Evolutionary conservation across 2,329 filamentous ascomycete genomes (phyloP).

Genomic region (Fonsecaea pugnacius): DNA sequence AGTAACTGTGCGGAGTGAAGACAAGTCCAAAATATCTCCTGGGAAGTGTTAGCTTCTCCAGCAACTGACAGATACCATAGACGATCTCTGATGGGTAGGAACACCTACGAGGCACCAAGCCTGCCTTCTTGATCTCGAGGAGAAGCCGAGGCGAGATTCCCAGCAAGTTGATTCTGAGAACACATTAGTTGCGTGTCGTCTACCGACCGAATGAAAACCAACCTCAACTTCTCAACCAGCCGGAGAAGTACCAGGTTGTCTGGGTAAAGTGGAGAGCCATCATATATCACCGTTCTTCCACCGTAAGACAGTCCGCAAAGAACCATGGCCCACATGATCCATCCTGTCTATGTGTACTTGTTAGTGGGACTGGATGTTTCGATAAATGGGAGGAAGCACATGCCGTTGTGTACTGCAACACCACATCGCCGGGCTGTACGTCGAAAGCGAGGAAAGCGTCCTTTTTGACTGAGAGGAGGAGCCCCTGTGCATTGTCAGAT

Average conservation of each 20-base stretch:
- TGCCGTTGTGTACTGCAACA: constrained; percentile 63
- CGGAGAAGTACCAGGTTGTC: constrained; percentile 67
- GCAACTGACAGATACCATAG: no score
- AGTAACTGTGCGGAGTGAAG: not conserved
- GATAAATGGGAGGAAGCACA: not conserved
- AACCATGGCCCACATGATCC: constrained; percentile 71
- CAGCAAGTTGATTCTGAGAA: constrained; percentile 40
- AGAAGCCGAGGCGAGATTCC: constrained; percentile 73
- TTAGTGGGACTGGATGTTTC: not conserved
- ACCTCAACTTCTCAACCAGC: constrained; percentile 65
- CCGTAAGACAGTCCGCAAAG: constrained; percentile 64
- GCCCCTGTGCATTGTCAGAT: constrained; percentile 15
- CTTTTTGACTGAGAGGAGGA: constrained; percentile 48
- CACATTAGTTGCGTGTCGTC: not conserved
- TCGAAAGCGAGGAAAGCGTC: constrained; percentile 62
- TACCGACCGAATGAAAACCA: constrained; percentile 54
- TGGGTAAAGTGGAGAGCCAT: constrained; percentile 77
- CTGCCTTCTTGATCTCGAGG: constrained; percentile 69
- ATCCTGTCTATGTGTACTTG: constrained; percentile 60
- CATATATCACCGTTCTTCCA: constrained; percentile 69
- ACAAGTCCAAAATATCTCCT: constrained; percentile 9
- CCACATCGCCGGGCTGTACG: constrained; percentile 47
- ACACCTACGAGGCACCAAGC: constrained; percentile 61
- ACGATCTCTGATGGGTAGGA: no score
- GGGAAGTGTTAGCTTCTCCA: not conserved